Percentiles rank a stretch among this genome's conserved stretches.
Evolutionary conservation across 768 basidiomycete genomes (phyloP).

Genomic region (Termitomyces sp.): DNA sequence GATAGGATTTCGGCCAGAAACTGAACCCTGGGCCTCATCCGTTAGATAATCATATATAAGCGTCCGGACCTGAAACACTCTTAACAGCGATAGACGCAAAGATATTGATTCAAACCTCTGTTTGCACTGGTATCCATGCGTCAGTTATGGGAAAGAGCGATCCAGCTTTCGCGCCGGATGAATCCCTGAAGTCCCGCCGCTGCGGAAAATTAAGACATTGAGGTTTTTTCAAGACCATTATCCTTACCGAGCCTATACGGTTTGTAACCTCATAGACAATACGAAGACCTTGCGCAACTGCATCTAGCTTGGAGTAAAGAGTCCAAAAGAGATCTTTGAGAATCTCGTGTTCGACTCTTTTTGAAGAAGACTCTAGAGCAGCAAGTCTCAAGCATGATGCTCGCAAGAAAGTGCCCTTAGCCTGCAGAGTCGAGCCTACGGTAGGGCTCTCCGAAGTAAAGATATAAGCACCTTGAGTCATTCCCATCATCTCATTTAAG

Average conservation of each 20-base stretch:
- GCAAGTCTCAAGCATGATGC: constrained; percentile 60
- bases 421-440: constrained; percentile 16
- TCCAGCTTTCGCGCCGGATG: constrained; percentile 70
- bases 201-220: constrained; percentile 23
- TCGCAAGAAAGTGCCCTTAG: constrained; percentile 30
- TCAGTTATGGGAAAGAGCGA: constrained; percentile 80
- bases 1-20: constrained; percentile 81
- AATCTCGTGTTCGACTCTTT: constrained; percentile 77
- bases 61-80: constrained; percentile 59
- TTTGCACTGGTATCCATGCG: constrained; percentile 83
- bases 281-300: constrained; percentile 86
- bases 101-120: constrained; percentile 55
- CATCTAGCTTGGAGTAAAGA: constrained; percentile 90
- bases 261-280: constrained; percentile 88
- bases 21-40: constrained; percentile 81
- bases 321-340: constrained; percentile 96
- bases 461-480: constrained; percentile 51
- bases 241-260: constrained; percentile 84
- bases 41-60: constrained; percentile 86
- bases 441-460: constrained; percentile 31
- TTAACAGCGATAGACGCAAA: constrained; percentile 2
- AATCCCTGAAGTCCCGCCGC: constrained; percentile 90
- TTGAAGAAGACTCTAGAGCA: constrained; percentile 68
- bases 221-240: background rate
- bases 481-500: constrained; percentile 29